A percentile compares a stretch with the other conserved stretches of the same genome.
phyloP scores from a whole-genome alignment of 768 basidiomycete species.

The Dacryopinax spathularia region DNA sequence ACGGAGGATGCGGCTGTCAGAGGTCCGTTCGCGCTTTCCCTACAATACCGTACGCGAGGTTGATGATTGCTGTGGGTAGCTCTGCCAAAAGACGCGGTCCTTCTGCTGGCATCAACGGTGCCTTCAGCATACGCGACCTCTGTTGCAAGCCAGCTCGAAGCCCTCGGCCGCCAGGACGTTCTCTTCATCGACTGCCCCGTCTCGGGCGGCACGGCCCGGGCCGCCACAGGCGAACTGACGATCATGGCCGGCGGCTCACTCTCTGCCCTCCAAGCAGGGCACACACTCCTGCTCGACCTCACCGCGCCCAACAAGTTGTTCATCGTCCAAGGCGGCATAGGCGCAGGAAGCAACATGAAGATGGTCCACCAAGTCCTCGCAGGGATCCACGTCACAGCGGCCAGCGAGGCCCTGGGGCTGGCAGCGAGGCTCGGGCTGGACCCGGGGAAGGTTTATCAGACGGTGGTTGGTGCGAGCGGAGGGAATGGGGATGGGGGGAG shows the following conservation, averaged over 20 bases:
- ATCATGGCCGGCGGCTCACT: neutral
- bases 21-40: neutral
- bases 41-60: neutral
- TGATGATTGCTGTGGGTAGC: neutral
- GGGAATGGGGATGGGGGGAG: neutral
- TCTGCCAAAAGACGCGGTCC: neutral
- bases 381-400: neutral
- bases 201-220: neutral
- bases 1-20: neutral
- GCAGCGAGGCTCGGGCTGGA: neutral
- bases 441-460: neutral
- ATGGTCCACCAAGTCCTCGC: constrained; percentile 1
- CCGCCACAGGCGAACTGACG: neutral
- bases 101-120: neutral
- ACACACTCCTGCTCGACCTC: neutral
- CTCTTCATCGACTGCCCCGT: constrained; percentile 2
- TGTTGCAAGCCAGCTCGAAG: neutral
- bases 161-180: neutral
- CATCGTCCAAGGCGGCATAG: constrained; percentile 1
- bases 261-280: neutral
- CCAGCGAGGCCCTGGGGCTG: neutral
- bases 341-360: constrained; percentile 2
- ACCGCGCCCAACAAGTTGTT: constrained; percentile 1
- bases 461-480: no score
- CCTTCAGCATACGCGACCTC: neutral